Evolutionary conservation across 805 yeast genomes (phyloP), one percentile per base, ranked within the genome.

Genomic region (Vanderwaltozyma yarrowii): DNA sequence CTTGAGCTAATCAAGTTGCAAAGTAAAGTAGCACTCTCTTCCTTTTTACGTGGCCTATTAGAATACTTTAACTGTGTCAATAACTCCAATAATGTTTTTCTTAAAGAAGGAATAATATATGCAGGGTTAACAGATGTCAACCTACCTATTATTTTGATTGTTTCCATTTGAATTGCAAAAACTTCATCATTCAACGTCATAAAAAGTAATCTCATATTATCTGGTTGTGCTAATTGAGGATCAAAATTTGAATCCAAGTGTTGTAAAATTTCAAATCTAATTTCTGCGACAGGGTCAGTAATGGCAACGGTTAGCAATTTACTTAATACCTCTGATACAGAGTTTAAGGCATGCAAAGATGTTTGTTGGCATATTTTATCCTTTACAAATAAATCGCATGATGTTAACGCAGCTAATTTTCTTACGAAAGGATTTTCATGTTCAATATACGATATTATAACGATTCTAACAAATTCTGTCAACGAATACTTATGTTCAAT

Each of bases 211-310:
- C 85, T 70, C 24, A 88, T 89, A 56, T 87, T 88, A 42, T 84
- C 94, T 1, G 96, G 94, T 57, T 92, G 97, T 0, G 96, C 85
- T 24, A 92, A 61, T 51, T 92, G 97, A 0, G 95, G 84, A 51
- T 92, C 96, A 56, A 89, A 83, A 41, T 71, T 71, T 2, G 78
- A 72, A 27, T 83, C 83, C 28, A 94, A 65, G 33, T 87, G 72
- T 36, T 71, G 71, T 40, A 92, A 64, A 1, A 89, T 86, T 44
- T 83, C 88, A 9, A 83, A 62, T 40, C 99, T 67, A 24, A 89
- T 84, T 41, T 88, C 96, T 2, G 89, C 74, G 3, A 74, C 74
- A 0, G 95, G 85, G 49, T 92, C 99, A 0, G 95, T 82, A 12
- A 89, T 81, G 2, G 94, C 86, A 8, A 86, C 70, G 0, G 94